Conservation (phyloP, 306 rosid genomes). For the Lotus japonicus region DNA sequence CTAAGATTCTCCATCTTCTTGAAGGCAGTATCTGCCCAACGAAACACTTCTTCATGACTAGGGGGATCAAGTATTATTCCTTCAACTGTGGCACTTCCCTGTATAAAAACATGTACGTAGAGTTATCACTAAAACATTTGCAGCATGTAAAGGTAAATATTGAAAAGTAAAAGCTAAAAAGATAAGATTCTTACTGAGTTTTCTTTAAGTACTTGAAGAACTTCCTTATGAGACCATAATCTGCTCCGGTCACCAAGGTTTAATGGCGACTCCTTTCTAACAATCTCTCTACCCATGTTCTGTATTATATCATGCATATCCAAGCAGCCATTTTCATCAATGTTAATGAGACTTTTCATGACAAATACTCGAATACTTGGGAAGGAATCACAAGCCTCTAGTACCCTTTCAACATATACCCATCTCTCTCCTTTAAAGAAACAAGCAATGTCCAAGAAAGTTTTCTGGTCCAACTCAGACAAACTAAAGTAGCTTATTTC, state of each 20-base stretch:
- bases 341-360: background rate
- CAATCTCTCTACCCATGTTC: slow-evolving; percentile 17
- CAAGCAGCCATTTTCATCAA: background rate
- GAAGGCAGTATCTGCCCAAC: background rate
- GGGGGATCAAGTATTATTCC: slow-evolving; percentile 21
- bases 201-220: background rate
- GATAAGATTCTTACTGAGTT: background rate
- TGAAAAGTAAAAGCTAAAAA: background rate
- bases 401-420: slow-evolving; percentile 5
- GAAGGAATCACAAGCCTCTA: background rate
- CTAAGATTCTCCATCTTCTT: slow-evolving; percentile 9
- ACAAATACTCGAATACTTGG: background rate
- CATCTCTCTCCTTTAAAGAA: background rate
- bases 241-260: background rate
- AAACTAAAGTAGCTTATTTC: slow-evolving; percentile 7
- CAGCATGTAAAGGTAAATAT: background rate
- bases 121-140: background rate
- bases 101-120: background rate
- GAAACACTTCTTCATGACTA: background rate
- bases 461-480: background rate
- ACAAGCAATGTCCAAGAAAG: slow-evolving; percentile 22
- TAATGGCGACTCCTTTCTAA: background rate
- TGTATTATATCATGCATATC: slow-evolving; percentile 19
- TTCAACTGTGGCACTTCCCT: slow-evolving; percentile 7
- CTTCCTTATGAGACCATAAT: slow-evolving; percentile 6